phyloP scores from a whole-genome alignment of 2,329 filamentous ascomycete genomes.

The Colletotrichum costaricense region DNA sequence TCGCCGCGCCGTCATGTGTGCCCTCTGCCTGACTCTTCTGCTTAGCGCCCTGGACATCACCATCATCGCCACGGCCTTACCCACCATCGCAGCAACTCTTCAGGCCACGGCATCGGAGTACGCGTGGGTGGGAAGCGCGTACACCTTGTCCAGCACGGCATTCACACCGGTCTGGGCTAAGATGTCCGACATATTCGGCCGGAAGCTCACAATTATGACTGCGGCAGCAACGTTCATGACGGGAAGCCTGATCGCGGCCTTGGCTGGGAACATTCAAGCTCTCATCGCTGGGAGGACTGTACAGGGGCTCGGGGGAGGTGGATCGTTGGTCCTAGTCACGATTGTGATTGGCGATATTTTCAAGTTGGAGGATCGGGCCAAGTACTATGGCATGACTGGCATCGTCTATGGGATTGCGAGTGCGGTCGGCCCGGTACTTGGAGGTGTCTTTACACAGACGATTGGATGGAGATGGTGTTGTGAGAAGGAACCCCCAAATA shows the following conservation, averaged over 20 bases:
- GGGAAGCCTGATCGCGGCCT: conserved; percentile 11
- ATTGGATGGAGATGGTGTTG: conserved; percentile 67
- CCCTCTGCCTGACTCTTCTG: conserved; percentile 41
- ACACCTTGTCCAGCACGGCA: conserved; percentile 60
- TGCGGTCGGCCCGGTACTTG: conserved; percentile 66
- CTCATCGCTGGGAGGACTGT: conserved; percentile 48
- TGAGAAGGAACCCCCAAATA: conserved; percentile 45
- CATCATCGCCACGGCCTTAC: conserved; percentile 43
- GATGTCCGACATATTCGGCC: conserved; percentile 54
- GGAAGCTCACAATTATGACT: conserved; percentile 51
- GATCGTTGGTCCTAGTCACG: conserved; percentile 48
- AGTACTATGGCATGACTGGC: conserved; percentile 66
- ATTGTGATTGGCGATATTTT: conserved; percentile 51
- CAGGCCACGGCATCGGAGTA: conserved; percentile 39
- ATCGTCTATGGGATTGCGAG: conserved; percentile 67
- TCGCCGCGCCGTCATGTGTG: conserved; percentile 19
- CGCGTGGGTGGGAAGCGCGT: conserved; percentile 43
- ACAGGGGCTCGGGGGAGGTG: conserved; percentile 51
- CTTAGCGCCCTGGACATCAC: conserved; percentile 42
- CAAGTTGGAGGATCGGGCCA: conserved; percentile 46
- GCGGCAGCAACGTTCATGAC: conserved; percentile 48
- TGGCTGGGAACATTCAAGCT: background rate
- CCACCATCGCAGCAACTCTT: conserved; percentile 40
- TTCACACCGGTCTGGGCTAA: conserved; percentile 76
- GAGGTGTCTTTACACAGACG: conserved; percentile 67